Conservation (phyloP, 352 stramenopile species). For the Pythium aristosporum region DNA sequence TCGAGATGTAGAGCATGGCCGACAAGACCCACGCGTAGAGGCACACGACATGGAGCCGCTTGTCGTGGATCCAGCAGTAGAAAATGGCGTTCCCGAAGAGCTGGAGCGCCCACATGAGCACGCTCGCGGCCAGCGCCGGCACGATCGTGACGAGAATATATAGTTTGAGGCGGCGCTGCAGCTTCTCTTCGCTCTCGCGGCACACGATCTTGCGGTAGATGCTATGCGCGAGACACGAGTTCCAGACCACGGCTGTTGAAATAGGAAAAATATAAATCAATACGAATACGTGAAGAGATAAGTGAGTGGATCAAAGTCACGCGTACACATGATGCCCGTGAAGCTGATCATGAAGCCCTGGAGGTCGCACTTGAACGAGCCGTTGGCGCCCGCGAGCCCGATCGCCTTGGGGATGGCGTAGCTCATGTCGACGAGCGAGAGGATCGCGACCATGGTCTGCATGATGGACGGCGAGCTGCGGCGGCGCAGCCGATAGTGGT, state of each 20-base stretch:
- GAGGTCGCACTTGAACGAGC: conserved; percentile 37
- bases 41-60: conserved; percentile 44
- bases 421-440: conserved; percentile 58
- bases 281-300: no score
- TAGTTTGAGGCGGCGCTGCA: conserved; percentile 58
- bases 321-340: conserved; percentile 54
- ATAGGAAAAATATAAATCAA: background rate
- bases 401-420: conserved; percentile 58
- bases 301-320: background rate
- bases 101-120: conserved; percentile 27
- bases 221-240: conserved; percentile 66
- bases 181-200: conserved; percentile 59
- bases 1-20: conserved; percentile 64
- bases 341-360: conserved; percentile 58
- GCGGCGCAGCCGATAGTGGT: conserved; percentile 23
- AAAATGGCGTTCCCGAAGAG: conserved; percentile 50
- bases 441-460: conserved; percentile 72
- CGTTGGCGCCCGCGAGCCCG: conserved; percentile 26
- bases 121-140: conserved; percentile 38
- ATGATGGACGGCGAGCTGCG: conserved; percentile 41
- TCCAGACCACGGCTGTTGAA: conserved; percentile 58
- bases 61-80: conserved; percentile 74
- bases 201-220: conserved; percentile 70
- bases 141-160: conserved; percentile 54
- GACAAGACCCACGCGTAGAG: conserved; percentile 69